Conservation (phyloP, 2,329 filamentous ascomycete species). For the Botrytis galanthina region DNA sequence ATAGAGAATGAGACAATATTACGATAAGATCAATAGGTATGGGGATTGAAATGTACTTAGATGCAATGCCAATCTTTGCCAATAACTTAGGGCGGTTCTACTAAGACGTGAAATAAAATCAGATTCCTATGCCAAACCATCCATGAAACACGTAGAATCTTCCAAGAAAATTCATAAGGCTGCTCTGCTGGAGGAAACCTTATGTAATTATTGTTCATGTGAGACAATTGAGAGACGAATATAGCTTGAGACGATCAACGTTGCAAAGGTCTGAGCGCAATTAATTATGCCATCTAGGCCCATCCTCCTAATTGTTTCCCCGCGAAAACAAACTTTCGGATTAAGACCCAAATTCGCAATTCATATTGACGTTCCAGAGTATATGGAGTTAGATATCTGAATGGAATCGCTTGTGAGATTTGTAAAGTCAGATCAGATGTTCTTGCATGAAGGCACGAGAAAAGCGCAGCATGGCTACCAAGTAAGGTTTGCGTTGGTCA, state of each 20-base stretch:
- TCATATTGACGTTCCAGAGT: neutral
- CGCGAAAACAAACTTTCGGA: neutral
- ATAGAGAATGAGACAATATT: neutral
- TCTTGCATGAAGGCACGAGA: neutral
- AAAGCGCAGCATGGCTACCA: neutral
- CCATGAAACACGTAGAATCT: neutral
- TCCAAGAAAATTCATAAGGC: neutral
- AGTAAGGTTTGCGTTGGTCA: too few species aligned
- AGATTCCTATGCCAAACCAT: neutral
- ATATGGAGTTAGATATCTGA: too few species aligned
- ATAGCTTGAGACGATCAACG: constrained; percentile 4
- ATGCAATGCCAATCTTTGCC: neutral
- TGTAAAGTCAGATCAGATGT: neutral
- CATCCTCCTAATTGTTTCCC: neutral
- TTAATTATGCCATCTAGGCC: neutral
- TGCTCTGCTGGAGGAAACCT: neutral
- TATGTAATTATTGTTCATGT: neutral
- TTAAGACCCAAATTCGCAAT: neutral
- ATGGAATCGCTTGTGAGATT: neutral
- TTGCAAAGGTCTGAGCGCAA: constrained; percentile 8
- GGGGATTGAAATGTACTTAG: neutral
- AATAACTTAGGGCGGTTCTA: neutral
- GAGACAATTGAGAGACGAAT: neutral
- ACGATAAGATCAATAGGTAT: neutral
- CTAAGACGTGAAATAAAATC: neutral